Evolutionary conservation across 2,329 filamentous ascomycete species (phyloP).

Genomic region (Achaetomium macrosporum): DNA sequence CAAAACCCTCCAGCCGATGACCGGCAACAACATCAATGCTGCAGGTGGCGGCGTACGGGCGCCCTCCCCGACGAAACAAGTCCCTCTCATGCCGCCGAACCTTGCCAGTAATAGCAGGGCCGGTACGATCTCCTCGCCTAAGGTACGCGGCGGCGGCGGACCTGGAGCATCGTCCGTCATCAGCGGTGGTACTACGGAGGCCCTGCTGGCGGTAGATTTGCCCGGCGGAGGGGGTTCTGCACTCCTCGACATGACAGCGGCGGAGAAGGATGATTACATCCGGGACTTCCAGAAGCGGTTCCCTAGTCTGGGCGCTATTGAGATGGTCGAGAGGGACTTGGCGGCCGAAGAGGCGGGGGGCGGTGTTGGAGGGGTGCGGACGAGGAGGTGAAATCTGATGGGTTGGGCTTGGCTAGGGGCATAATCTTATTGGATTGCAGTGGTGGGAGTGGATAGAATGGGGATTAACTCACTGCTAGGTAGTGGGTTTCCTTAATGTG

Average conservation of each 20-base stretch:
- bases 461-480: no score
- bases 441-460: no score
- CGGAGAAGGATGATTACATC: constrained; percentile 61
- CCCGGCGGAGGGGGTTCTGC: constrained; percentile 39
- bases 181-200: constrained; percentile 28
- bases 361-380: not conserved
- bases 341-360: constrained; percentile 30
- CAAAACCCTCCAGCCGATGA: constrained; percentile 41
- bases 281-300: constrained; percentile 75
- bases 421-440: no score
- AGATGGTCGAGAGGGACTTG: constrained; percentile 74
- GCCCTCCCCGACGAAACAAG: constrained; percentile 41
- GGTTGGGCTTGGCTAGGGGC: not conserved
- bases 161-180: not conserved
- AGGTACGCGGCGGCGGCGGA: constrained; percentile 6
- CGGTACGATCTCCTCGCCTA: constrained; percentile 17
- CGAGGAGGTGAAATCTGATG: not conserved
- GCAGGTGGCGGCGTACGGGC: constrained; percentile 26
- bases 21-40: not conserved
- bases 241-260: constrained; percentile 46
- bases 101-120: constrained; percentile 5
- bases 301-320: constrained; percentile 76
- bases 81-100: not conserved
- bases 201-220: constrained; percentile 41
- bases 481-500: no score